These are phyloP conservation scores for Penicillium sp. DNA, from an alignment of 2,329 filamentous ascomycete genomes.

Conservation along the genomic window DNA sequence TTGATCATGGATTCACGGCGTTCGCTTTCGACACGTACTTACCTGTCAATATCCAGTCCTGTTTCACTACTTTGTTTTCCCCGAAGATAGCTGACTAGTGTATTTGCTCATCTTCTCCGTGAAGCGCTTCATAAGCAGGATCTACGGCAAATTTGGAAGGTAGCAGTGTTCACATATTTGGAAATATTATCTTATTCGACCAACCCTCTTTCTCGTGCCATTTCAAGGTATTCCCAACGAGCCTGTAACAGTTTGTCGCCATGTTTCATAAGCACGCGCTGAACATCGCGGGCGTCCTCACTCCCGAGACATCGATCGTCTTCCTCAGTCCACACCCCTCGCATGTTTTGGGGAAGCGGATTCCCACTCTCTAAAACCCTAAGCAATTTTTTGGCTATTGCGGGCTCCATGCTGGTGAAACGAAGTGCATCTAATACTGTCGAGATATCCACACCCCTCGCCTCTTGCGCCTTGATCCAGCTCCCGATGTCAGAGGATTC, in stretches of 20 bases:
- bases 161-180: too few species aligned
- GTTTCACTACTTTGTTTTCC: too few species aligned
- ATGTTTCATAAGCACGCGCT: slow-evolving; percentile 40
- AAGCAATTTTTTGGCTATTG: slow-evolving; percentile 27
- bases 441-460: slow-evolving; percentile 24
- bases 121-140: too few species aligned
- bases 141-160: too few species aligned
- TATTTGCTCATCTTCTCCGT: too few species aligned
- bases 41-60: too few species aligned
- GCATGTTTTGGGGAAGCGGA: slow-evolving; percentile 36
- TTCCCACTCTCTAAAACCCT: slow-evolving; percentile 26
- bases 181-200: slow-evolving; percentile 2
- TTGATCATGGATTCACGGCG: neutral
- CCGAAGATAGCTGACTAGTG: too few species aligned
- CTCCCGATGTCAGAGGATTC: slow-evolving; percentile 24
- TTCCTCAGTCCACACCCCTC: slow-evolving; percentile 44
- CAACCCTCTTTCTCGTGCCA: slow-evolving; percentile 21
- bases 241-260: slow-evolving; percentile 32
- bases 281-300: slow-evolving; percentile 28
- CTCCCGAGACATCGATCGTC: slow-evolving; percentile 39
- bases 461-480: slow-evolving; percentile 36
- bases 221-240: slow-evolving; percentile 34
- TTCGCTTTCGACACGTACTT: too few species aligned
- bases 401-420: slow-evolving; percentile 36
- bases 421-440: slow-evolving; percentile 32